phyloP scores from a whole-genome alignment of 1,284 basidiomycete genomes.

The Malassezia furfur region DNA sequence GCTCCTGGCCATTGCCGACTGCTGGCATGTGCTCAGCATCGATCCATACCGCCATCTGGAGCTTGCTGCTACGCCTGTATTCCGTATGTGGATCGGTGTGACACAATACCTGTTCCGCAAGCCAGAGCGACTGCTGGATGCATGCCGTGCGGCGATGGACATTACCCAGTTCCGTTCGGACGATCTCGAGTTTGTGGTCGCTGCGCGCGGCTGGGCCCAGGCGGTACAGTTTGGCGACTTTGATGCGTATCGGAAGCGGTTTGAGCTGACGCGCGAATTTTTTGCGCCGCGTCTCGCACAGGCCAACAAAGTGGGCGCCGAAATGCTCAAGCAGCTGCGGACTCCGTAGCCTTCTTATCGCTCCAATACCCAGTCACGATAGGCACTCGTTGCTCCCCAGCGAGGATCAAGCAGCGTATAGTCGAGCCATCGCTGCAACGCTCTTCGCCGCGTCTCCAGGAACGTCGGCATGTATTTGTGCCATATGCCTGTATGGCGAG shows the following conservation, averaged over 20 bases:
- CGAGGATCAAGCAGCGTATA: slow-evolving; percentile 25
- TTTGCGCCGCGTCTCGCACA: slow-evolving; percentile 82
- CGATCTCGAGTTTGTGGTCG: slow-evolving; percentile 88
- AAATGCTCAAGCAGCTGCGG: slow-evolving; percentile 78
- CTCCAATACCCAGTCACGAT: slow-evolving; percentile 30
- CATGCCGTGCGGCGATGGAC: slow-evolving; percentile 58
- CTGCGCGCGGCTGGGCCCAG: slow-evolving; percentile 75
- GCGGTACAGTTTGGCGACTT: slow-evolving; percentile 79
- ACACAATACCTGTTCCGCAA: slow-evolving; percentile 86
- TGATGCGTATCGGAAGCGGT: slow-evolving; percentile 72
- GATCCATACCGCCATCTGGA: slow-evolving; percentile 84
- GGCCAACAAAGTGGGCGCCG: slow-evolving; percentile 67
- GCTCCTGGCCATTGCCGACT: slow-evolving; percentile 96
- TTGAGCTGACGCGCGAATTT: slow-evolving; percentile 68
- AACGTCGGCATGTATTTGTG: slow-evolving; percentile 35
- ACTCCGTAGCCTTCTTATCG: slow-evolving; percentile 12
- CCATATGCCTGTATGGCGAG: slow-evolving; percentile 24
- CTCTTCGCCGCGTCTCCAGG: slow-evolving; percentile 31
- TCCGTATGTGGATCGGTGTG: slow-evolving; percentile 92
- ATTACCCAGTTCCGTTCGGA: slow-evolving; percentile 75
- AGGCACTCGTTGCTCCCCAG: slow-evolving; percentile 26
- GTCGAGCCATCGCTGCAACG: slow-evolving; percentile 36
- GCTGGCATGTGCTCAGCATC: slow-evolving; percentile 80
- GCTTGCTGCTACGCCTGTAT: slow-evolving; percentile 89
- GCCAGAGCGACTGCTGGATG: slow-evolving; percentile 42